A percentile compares a stretch with the other conserved stretches of the same genome.
Conservation (phyloP, 306 rosid genomes). For the Cucurbita moschata region DNA sequence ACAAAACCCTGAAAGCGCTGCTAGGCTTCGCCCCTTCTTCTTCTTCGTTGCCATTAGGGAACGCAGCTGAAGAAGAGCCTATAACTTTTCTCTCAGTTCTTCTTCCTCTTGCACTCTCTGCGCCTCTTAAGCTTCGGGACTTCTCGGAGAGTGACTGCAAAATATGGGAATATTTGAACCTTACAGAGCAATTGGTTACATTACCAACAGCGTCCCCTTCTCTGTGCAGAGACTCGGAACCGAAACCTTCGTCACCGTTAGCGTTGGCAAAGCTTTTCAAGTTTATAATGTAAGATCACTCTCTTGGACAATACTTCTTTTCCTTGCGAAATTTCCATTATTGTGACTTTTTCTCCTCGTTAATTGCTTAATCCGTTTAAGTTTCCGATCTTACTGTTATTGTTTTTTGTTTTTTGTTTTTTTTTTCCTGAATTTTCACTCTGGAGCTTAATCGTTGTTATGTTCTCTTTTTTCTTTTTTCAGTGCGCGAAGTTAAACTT, state of each 20-base stretch:
- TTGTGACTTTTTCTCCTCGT: not conserved
- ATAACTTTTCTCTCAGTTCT: not conserved
- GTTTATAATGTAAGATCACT: conserved; percentile 47
- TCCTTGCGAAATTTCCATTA: not conserved
- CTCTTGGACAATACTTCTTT: not conserved
- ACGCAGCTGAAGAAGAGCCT: not conserved
- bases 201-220: conserved; percentile 55
- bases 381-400: not conserved
- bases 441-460: not conserved
- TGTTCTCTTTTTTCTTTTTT: not conserved
- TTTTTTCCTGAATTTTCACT: not conserved
- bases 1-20: not conserved
- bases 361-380: not conserved
- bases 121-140: not conserved
- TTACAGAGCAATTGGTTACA: conserved; percentile 74
- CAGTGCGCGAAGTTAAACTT: conserved; percentile 83
- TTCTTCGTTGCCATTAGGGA: not conserved
- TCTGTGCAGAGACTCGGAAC: conserved; percentile 77
- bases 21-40: not conserved
- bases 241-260: conserved; percentile 77
- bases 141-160: not conserved
- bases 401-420: not conserved
- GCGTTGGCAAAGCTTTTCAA: conserved; percentile 84
- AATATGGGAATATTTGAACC: conserved; percentile 79
- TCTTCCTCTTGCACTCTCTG: not conserved